Conservation (phyloP, 371 early-diverging fungal species). For the Coemansia sp. region DNA sequence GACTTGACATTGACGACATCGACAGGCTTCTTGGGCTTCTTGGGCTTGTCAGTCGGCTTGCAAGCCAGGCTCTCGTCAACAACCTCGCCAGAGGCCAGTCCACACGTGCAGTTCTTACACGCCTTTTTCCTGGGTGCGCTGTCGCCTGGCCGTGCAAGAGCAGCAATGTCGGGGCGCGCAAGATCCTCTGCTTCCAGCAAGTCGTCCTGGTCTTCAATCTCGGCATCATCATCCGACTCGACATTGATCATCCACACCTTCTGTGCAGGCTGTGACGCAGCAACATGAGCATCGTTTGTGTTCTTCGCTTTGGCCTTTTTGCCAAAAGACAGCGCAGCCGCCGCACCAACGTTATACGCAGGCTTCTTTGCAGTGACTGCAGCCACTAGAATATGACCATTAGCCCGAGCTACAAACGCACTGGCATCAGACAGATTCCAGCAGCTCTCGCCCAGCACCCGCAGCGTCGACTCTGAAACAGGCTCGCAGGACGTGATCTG, state of each 20-base stretch:
- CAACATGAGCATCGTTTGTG: neutral
- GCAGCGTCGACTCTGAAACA: slow-evolving; percentile 55
- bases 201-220: slow-evolving; percentile 82
- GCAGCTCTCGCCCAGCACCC: slow-evolving; percentile 31
- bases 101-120: slow-evolving; percentile 97
- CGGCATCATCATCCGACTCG: slow-evolving; percentile 64
- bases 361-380: slow-evolving; percentile 76
- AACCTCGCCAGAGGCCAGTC: slow-evolving; percentile 78
- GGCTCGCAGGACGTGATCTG: slow-evolving; percentile 27
- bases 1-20: slow-evolving; percentile 53
- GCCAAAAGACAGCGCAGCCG: slow-evolving; percentile 64
- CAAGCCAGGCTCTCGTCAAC: slow-evolving; percentile 53
- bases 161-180: slow-evolving; percentile 68
- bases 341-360: slow-evolving; percentile 81
- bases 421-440: slow-evolving; percentile 49
- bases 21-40: slow-evolving; percentile 36
- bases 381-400: slow-evolving; percentile 22
- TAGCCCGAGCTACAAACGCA: slow-evolving; percentile 33
- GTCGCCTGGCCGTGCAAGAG: slow-evolving; percentile 70
- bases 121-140: slow-evolving; percentile 82
- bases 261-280: slow-evolving; percentile 31
- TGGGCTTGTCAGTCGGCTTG: slow-evolving; percentile 21
- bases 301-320: slow-evolving; percentile 53
- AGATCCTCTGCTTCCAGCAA: slow-evolving; percentile 87
- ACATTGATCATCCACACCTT: slow-evolving; percentile 65